Evolutionary conservation across 1,284 basidiomycete genomes (phyloP).

Genomic region (Leccinum pallidistipes): DNA sequence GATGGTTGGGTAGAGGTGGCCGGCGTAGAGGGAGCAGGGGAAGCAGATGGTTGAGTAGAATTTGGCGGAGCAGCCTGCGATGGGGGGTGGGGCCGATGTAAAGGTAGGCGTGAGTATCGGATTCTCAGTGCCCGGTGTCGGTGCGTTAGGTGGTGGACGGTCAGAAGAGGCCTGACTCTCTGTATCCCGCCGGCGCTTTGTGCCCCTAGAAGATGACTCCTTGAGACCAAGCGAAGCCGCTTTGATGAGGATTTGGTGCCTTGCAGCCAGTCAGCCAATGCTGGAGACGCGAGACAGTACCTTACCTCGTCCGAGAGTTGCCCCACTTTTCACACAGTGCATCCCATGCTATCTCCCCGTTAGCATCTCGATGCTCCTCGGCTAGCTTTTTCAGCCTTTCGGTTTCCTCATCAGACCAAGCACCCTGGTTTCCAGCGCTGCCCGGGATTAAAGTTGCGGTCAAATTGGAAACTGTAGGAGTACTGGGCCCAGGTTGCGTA

Average conservation of each 20-base stretch:
- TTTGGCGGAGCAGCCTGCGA: slow-evolving; percentile 23
- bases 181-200: slow-evolving; percentile 59
- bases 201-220: slow-evolving; percentile 64
- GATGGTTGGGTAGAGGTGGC: slow-evolving; percentile 33
- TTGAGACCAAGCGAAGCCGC: slow-evolving; percentile 73
- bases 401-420: slow-evolving; percentile 75
- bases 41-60: slow-evolving; percentile 29
- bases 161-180: slow-evolving; percentile 38
- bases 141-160: slow-evolving; percentile 27
- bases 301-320: slow-evolving; percentile 44
- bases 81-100: slow-evolving; percentile 19
- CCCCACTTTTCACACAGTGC: slow-evolving; percentile 72
- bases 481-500: slow-evolving; percentile 29
- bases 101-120: slow-evolving; percentile 20
- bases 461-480: slow-evolving; percentile 26
- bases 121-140: slow-evolving; percentile 29
- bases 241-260: slow-evolving; percentile 77
- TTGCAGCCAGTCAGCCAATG: slow-evolving; percentile 31
- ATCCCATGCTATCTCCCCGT: slow-evolving; percentile 72
- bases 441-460: slow-evolving; percentile 29
- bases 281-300: slow-evolving; percentile 2
- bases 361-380: slow-evolving; percentile 56
- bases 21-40: slow-evolving; percentile 33
- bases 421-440: slow-evolving; percentile 57
- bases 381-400: slow-evolving; percentile 63